phyloP scores from a whole-genome alignment of 306 rosid species.

The Vigna nakashimae region DNA sequence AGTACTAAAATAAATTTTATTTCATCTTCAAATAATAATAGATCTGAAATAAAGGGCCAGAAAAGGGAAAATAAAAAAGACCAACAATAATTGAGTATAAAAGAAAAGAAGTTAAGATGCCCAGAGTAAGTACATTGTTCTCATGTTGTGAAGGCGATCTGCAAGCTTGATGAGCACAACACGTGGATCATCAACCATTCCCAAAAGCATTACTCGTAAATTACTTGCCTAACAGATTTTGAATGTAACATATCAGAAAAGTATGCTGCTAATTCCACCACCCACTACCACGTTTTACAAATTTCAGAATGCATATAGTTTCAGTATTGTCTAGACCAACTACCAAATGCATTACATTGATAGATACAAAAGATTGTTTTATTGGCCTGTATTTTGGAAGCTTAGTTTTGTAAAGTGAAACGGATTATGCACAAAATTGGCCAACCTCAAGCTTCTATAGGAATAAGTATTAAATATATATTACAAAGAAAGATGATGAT shows the following conservation, averaged over 20 bases:
- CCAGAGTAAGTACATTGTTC: constrained; percentile 81
- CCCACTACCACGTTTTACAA: constrained; percentile 31
- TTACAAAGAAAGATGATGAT: constrained; percentile 28
- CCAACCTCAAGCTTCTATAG: constrained; percentile 28
- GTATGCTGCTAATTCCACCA: constrained; percentile 36
- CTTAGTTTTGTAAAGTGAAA: constrained; percentile 25
- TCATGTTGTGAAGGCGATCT: constrained; percentile 99
- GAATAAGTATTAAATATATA: constrained; percentile 29
- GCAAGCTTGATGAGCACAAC: constrained; percentile 99
- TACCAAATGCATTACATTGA: constrained; percentile 27
- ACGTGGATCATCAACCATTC: constrained; percentile 99
- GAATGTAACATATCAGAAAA: constrained; percentile 52
- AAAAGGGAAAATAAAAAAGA: constrained; percentile 34
- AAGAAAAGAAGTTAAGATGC: constrained; percentile 33
- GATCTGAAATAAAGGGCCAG: constrained; percentile 26
- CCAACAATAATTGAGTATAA: constrained; percentile 22
- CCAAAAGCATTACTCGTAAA: constrained; percentile 94
- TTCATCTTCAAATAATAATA: constrained; percentile 14
- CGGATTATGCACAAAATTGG: constrained; percentile 17
- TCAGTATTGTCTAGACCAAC: constrained; percentile 31
- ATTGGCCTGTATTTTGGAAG: constrained; percentile 30
- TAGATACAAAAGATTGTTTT: constrained; percentile 10
- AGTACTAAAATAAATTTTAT: constrained; percentile 24
- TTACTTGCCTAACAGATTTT: constrained; percentile 78
- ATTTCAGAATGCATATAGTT: constrained; percentile 32